phyloP scores from a whole-genome alignment of 1,139 yeast species.

The Blastobotrys elegans region DNA sequence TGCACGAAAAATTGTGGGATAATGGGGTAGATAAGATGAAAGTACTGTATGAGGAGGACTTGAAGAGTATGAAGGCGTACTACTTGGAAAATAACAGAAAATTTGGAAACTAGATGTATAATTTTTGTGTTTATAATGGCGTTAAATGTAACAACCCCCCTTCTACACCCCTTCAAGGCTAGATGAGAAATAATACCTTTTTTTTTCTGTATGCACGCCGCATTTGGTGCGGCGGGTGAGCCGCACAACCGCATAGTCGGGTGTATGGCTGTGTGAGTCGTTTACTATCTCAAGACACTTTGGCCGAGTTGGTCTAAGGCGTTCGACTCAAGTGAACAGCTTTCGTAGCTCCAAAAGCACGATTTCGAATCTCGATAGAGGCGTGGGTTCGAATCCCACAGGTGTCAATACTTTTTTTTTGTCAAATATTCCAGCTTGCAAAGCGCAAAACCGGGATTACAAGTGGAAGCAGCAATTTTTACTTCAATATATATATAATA shows the following conservation, averaged over 20 bases:
- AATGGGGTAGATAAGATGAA: background rate
- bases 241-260: too few relatives aligned
- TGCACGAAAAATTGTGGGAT: slow-evolving; percentile 7
- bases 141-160: too few relatives aligned
- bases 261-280: too few relatives aligned
- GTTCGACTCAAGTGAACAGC: slow-evolving; percentile 26
- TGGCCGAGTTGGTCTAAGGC: slow-evolving; percentile 33
- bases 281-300: slow-evolving; percentile 24
- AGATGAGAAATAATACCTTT: too few relatives aligned
- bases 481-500: too few relatives aligned
- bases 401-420: slow-evolving; percentile 24
- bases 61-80: background rate
- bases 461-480: too few relatives aligned
- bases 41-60: slow-evolving; percentile 1
- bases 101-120: background rate
- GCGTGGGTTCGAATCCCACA: slow-evolving; percentile 33
- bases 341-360: slow-evolving; percentile 16
- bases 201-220: too few relatives aligned
- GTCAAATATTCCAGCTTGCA: too few relatives aligned
- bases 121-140: background rate
- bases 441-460: too few relatives aligned
- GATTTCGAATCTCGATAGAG: slow-evolving; percentile 31
- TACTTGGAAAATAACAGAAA: background rate
- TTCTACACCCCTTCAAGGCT: too few relatives aligned
- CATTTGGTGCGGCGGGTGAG: too few relatives aligned